Evolutionary conservation across 768 basidiomycete genomes (phyloP), one percentile per base, ranked within the genome.

Genomic region (Myochromella boudieri): DNA sequence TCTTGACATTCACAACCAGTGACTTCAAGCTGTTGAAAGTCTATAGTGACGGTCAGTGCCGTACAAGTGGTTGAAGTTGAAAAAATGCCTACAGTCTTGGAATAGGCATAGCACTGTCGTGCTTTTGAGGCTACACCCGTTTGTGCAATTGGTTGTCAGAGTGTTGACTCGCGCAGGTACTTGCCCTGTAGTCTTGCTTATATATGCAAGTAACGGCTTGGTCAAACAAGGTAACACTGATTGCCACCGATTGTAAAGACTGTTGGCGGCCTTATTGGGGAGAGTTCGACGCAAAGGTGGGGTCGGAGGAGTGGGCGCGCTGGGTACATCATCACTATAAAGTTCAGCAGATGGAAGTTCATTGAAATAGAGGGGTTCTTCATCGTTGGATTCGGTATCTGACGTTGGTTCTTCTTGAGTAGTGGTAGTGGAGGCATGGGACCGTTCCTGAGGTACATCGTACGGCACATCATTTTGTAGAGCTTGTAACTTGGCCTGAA

Each of bases 1-100:
- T 43, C 28, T 22, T 51, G 51, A 39, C 67, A 69, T 22, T 28
- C 7, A 34, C 67, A 69, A 28, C 4, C 29, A 1, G 24, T 12
- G 9, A 63, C 48, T 1, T 50, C 29, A 4, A 56, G 26, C 3
- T 27, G 31, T 11, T 28, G 14, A 26, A 57, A 62, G 39, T 58
- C 61, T 62, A 37, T 11, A 39, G n/a, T 26, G 14, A 26, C 33
- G 6, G 22, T 14, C 17, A 20, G 18, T 17, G 14, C n/a, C n/a
- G n/a, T n/a, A n/a, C 14, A 14, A 15, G 11, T 6, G 11, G 1
- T 15, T 11, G 17, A 6, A 12, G 17, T 26, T 26, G 8, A 34
- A 20, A 37, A 6, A 25, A n/a, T 15, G 46, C 55, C 41, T 22
- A 56, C 45, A 25, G 24, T 51, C 49, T 6, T 47, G 44, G 37